Conservation (phyloP, 345 rosid genomes). For the Salix exigua region DNA sequence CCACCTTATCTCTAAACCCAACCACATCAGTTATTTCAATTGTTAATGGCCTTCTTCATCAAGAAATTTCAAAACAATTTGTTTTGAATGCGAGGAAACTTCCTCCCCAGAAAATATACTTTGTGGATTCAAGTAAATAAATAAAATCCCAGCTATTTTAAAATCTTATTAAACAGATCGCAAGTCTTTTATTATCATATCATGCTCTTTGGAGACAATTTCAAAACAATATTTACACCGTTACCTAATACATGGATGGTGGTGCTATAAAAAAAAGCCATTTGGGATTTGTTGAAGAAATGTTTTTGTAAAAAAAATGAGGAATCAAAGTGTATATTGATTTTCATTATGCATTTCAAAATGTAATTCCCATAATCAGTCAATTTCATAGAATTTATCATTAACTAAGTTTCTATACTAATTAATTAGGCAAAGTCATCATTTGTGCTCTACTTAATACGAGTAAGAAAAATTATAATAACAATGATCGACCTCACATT, state of each 20-base stretch:
- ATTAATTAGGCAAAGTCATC: neutral
- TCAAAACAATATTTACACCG: neutral
- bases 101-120: accelerated
- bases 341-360: too few relatives aligned
- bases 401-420: neutral
- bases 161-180: accelerated
- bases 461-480: too few relatives aligned
- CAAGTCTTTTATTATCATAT: too few relatives aligned
- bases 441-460: too few relatives aligned
- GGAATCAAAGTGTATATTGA: too few relatives aligned
- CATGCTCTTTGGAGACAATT: too few relatives aligned
- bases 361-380: neutral
- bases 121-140: accelerated
- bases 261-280: neutral
- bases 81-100: too few relatives aligned
- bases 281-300: neutral
- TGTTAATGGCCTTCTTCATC: neutral
- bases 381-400: neutral
- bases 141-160: accelerated
- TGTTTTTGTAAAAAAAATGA: neutral
- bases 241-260: neutral
- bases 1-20: too few relatives aligned
- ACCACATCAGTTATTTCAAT: too few relatives aligned
- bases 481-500: neutral
- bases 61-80: neutral